phyloP scores from a whole-genome alignment of 2,329 filamentous ascomycete genomes.

The Alternaria hordeiaustralica region DNA sequence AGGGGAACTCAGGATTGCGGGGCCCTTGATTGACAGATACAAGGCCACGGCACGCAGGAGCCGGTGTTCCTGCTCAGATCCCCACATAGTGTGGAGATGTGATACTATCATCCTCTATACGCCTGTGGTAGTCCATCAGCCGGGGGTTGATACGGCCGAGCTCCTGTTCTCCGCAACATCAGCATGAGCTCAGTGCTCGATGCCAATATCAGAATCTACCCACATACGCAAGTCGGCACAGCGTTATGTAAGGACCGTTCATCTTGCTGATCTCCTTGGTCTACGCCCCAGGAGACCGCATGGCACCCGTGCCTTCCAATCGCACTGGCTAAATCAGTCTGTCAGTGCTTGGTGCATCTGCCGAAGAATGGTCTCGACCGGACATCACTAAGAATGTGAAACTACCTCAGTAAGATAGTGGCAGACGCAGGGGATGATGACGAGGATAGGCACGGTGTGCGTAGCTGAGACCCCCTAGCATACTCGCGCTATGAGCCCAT shows the following conservation, averaged over 20 bases:
- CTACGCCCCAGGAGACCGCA: not conserved
- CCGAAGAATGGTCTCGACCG: conserved; percentile 2
- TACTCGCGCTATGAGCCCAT: not conserved
- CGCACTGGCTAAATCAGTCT: not conserved
- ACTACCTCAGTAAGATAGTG: not conserved
- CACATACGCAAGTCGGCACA: not conserved
- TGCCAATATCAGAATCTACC: not conserved
- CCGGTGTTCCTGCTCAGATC: not conserved
- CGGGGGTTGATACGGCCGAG: not conserved
- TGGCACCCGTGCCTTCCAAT: not conserved
- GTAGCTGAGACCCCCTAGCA: conserved; percentile 5
- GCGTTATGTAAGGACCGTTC: not conserved
- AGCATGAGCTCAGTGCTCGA: not conserved
- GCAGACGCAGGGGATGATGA: conserved; percentile 1
- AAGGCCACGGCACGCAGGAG: not conserved
- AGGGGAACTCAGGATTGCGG: not conserved
- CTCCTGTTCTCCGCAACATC: not conserved
- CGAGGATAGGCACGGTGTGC: conserved; percentile 1
- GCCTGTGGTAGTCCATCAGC: not conserved
- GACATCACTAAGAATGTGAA: not conserved
- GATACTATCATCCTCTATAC: not conserved
- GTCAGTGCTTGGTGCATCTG: not conserved
- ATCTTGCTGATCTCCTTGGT: not conserved
- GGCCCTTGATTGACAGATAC: not conserved
- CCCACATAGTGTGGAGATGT: not conserved